A percentile compares a stretch with the other conserved stretches of the same genome.
These are phyloP conservation scores for Leucosporidium creatinivorum DNA, from an alignment of 768 basidiomycete genomes.

Conservation along the genomic window DNA sequence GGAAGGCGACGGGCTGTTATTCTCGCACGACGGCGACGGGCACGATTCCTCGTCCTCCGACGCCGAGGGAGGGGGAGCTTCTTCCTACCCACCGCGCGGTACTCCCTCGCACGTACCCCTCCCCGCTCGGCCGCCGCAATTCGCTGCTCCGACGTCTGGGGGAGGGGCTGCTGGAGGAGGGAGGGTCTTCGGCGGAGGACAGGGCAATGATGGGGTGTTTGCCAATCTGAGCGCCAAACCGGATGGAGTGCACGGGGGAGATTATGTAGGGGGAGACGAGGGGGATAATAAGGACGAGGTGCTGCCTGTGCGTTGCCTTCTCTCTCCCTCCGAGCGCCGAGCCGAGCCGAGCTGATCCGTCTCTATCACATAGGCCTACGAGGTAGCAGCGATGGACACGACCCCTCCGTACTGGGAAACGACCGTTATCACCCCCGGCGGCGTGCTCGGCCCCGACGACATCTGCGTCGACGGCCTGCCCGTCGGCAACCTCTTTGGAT, in stretches of 20 bases:
- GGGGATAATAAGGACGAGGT: slow-evolving; percentile 55
- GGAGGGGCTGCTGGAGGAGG: slow-evolving; percentile 2
- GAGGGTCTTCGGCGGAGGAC: slow-evolving; percentile 55
- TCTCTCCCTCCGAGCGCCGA: neutral
- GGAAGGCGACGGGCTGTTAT: slow-evolving; percentile 12
- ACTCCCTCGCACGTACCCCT: slow-evolving; percentile 22
- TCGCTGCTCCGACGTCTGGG: slow-evolving; percentile 39
- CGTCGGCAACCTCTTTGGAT: slow-evolving; percentile 75
- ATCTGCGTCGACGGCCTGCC: slow-evolving; percentile 91
- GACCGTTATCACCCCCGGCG: slow-evolving; percentile 76
- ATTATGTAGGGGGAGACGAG: slow-evolving; percentile 30
- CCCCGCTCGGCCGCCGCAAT: slow-evolving; percentile 43
- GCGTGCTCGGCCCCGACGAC: slow-evolving; percentile 47
- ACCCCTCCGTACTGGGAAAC: slow-evolving; percentile 97
- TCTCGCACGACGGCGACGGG: slow-evolving; percentile 25
- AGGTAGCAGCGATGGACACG: slow-evolving; percentile 76
- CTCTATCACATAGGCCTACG: slow-evolving; percentile 57
- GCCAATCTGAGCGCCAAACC: slow-evolving; percentile 92
- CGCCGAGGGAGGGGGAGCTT: neutral
- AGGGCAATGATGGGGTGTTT: slow-evolving; percentile 88
- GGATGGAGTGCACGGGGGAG: slow-evolving; percentile 43
- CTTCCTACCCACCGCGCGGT: slow-evolving; percentile 22
- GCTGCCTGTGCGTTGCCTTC: slow-evolving; percentile 66
- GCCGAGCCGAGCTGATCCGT: neutral
- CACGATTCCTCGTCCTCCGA: neutral